Evolutionary conservation across 2,329 filamentous ascomycete genomes (phyloP).

Genomic region (Diaporthe sp.): DNA sequence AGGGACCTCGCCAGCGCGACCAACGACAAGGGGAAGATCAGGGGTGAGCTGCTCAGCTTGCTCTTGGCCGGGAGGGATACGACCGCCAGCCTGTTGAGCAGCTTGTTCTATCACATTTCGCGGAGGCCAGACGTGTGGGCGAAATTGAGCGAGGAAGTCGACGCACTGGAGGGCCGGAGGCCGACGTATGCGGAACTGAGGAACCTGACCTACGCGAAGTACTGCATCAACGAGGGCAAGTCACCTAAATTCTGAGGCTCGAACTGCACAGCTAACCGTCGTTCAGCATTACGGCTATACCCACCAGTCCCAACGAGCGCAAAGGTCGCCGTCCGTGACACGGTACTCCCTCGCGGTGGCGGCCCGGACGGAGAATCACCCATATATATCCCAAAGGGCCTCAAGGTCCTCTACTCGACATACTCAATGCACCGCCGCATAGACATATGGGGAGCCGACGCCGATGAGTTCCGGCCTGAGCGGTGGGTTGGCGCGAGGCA

Average conservation of each 20-base stretch:
- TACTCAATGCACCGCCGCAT: slow-evolving; percentile 51
- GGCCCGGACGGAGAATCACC: slow-evolving; percentile 50
- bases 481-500: slow-evolving; percentile 51
- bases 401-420: slow-evolving; percentile 47
- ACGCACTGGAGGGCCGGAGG: not conserved
- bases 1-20: slow-evolving; percentile 6
- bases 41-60: slow-evolving; percentile 11
- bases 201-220: not conserved
- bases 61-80: slow-evolving; percentile 24
- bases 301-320: slow-evolving; percentile 52
- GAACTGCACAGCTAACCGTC: not conserved
- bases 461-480: slow-evolving; percentile 52
- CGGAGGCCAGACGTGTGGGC: not conserved
- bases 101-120: not conserved
- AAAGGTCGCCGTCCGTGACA: slow-evolving; percentile 48
- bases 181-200: not conserved
- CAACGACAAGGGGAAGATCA: not conserved
- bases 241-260: accelerated
- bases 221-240: slow-evolving; percentile 30
- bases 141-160: slow-evolving; percentile 2
- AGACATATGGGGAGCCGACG: slow-evolving; percentile 53
- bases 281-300: slow-evolving; percentile 49
- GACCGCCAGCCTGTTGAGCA: slow-evolving; percentile 22
- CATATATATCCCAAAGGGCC: slow-evolving; percentile 48
- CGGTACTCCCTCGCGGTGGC: slow-evolving; percentile 52